Evolutionary conservation across 306 rosid species (phyloP).

Genomic region (Prunus dulcis): DNA sequence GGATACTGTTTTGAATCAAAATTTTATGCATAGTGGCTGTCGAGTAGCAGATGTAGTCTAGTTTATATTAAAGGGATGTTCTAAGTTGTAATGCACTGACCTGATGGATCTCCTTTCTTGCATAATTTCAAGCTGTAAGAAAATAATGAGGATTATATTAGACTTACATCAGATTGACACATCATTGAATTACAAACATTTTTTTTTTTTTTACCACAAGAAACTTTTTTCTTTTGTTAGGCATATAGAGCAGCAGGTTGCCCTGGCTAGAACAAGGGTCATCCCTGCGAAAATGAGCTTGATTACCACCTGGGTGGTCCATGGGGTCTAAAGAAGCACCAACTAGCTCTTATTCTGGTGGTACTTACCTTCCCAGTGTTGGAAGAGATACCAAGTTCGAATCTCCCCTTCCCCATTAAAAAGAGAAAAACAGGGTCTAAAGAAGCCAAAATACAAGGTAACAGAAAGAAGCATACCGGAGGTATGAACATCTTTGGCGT

Average conservation of each 20-base stretch:
- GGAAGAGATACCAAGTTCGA: no score
- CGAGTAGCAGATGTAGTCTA: neutral
- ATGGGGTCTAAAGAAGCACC: neutral
- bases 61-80: neutral
- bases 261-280: no score
- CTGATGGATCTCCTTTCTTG: conserved; percentile 85
- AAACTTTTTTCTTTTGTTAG: no score
- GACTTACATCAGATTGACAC: neutral
- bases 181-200: neutral
- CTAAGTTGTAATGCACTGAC: conserved; percentile 42
- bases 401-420: no score
- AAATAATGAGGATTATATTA: neutral
- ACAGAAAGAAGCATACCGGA: conserved; percentile 41
- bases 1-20: neutral
- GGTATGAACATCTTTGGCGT: conserved; percentile 82
- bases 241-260: no score
- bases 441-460: conserved; percentile 1
- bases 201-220: no score
- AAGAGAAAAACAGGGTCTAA: neutral
- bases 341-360: no score
- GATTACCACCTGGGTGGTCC: neutral
- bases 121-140: conserved; percentile 71
- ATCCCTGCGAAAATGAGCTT: neutral
- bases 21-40: neutral
- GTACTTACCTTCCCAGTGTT: no score